A percentile compares a stretch with the other conserved stretches of the same genome.
phyloP scores from a whole-genome alignment of 129 eudicot genomes.

The Chrysanthemum makinoi region DNA sequence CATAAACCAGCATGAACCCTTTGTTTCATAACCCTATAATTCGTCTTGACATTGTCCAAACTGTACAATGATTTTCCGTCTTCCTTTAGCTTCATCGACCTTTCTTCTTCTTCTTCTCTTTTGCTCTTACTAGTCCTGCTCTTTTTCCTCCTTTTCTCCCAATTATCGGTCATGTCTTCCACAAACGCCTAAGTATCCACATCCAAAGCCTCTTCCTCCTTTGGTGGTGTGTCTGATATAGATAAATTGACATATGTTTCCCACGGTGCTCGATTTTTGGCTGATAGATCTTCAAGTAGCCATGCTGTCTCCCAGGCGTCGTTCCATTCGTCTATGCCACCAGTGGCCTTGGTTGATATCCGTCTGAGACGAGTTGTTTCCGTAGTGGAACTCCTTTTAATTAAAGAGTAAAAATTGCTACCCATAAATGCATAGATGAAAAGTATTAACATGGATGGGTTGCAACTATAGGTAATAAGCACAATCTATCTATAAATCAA shows the following conservation, averaged over 20 bases:
- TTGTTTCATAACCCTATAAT: constrained; percentile 82
- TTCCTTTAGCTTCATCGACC: not conserved
- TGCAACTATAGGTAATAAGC: too few relatives aligned
- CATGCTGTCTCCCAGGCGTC: constrained; percentile 92
- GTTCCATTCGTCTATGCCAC: constrained; percentile 69
- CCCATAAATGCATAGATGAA: not conserved
- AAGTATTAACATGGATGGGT: too few relatives aligned
- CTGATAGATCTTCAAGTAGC: constrained; percentile 75
- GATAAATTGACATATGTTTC: constrained; percentile 75
- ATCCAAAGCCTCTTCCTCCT: constrained; percentile 22
- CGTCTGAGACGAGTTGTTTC: constrained; percentile 19
- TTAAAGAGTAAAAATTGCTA: constrained; percentile 22
- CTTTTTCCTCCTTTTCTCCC: too few relatives aligned
- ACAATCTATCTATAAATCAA: too few relatives aligned
- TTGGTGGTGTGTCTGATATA: constrained; percentile 28
- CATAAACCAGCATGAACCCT: constrained; percentile 83
- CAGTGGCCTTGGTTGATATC: constrained; percentile 28
- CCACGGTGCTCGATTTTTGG: constrained; percentile 70
- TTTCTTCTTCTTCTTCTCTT: constrained; percentile 10
- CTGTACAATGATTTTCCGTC: constrained; percentile 47
- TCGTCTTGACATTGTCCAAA: constrained; percentile 72
- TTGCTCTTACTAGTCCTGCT: constrained; percentile 5
- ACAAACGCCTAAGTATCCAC: constrained; percentile 85
- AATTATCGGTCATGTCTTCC: constrained; percentile 81
- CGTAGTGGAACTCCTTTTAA: not conserved